phyloP scores from a whole-genome alignment of 2,329 filamentous ascomycete genomes.

The Fusarium chaquense region DNA sequence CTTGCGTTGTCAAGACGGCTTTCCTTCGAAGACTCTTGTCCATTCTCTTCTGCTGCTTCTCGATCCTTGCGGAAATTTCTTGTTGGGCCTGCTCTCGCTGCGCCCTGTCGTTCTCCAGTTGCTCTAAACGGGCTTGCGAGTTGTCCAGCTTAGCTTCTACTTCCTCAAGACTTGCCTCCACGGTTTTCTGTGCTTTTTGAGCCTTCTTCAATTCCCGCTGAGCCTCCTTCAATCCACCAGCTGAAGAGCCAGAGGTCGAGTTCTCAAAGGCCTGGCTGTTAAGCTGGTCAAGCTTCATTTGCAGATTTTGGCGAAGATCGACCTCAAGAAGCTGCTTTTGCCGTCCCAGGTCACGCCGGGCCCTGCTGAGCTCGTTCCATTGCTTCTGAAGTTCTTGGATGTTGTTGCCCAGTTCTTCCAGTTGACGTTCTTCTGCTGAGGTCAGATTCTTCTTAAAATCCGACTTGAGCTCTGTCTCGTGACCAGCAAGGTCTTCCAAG shows the following conservation, averaged over 20 bases:
- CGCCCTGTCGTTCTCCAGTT: constrained; percentile 67
- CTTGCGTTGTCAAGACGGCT: constrained; percentile 79
- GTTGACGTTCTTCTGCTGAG: constrained; percentile 81
- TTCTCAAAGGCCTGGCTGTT: constrained; percentile 80
- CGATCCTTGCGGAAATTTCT: constrained; percentile 80
- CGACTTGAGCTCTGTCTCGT: constrained; percentile 83
- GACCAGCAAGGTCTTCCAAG: constrained; percentile 78
- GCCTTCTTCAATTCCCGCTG: constrained; percentile 85
- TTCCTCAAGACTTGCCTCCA: constrained; percentile 77
- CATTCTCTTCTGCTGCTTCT: constrained; percentile 88
- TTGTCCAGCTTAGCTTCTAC: constrained; percentile 78
- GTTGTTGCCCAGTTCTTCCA: constrained; percentile 76
- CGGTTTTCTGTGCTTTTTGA: constrained; percentile 72
- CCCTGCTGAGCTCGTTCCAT: constrained; percentile 79
- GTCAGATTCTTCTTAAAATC: constrained; percentile 94
- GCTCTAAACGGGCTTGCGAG: constrained; percentile 62
- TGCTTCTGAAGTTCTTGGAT: constrained; percentile 82
- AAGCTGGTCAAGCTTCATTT: constrained; percentile 87
- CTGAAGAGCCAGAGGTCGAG: constrained; percentile 67
- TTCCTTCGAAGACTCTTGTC: constrained; percentile 94
- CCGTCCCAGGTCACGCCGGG: constrained; percentile 81
- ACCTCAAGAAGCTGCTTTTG: constrained; percentile 87
- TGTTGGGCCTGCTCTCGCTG: constrained; percentile 79
- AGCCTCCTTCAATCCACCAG: constrained; percentile 79
- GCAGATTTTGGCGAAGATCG: constrained; percentile 89